Evolutionary conservation across 1,284 basidiomycete genomes (phyloP).

Genomic region (Pseudozyma hubeiensis): DNA sequence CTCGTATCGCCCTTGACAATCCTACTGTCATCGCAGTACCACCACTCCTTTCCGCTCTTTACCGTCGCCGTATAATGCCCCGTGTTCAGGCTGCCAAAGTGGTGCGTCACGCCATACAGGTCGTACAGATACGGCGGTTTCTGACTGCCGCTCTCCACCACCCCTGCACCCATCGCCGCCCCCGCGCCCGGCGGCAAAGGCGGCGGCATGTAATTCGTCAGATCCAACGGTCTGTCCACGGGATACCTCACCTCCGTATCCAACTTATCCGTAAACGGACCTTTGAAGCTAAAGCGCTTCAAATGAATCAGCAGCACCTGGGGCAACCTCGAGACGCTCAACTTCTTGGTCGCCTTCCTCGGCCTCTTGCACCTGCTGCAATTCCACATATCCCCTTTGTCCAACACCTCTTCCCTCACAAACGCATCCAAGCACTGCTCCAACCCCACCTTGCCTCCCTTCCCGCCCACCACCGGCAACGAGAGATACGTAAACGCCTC

Average conservation of each 20-base stretch:
- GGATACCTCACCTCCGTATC: slow-evolving; percentile 75
- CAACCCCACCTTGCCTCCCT: slow-evolving; percentile 78
- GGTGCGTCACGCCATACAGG: slow-evolving; percentile 70
- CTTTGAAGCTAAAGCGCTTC: slow-evolving; percentile 92
- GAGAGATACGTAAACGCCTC: slow-evolving; percentile 73
- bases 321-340: slow-evolving; percentile 89
- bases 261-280: slow-evolving; percentile 90
- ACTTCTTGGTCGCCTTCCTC: slow-evolving; percentile 82
- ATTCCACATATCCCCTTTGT: slow-evolving; percentile 93
- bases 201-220: slow-evolving; percentile 89
- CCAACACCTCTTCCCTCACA: slow-evolving; percentile 88
- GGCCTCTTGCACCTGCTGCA: slow-evolving; percentile 87
- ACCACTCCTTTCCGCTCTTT: slow-evolving; percentile 58
- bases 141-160: slow-evolving; percentile 50
- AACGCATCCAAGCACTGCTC: slow-evolving; percentile 89
- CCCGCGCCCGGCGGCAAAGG: slow-evolving; percentile 60
- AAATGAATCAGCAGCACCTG: slow-evolving; percentile 93
- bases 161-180: slow-evolving; percentile 8
- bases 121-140: slow-evolving; percentile 70
- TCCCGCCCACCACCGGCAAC: slow-evolving; percentile 70
- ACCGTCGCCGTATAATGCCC: slow-evolving; percentile 68
- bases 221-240: slow-evolving; percentile 78
- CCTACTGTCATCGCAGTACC: slow-evolving; percentile 65
- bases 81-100: slow-evolving; percentile 67
- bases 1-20: slow-evolving; percentile 51